Percentiles rank a stretch among this genome's conserved stretches.
phyloP scores from a whole-genome alignment of 2,329 filamentous ascomycete species.

The Monosporascus sp. region DNA sequence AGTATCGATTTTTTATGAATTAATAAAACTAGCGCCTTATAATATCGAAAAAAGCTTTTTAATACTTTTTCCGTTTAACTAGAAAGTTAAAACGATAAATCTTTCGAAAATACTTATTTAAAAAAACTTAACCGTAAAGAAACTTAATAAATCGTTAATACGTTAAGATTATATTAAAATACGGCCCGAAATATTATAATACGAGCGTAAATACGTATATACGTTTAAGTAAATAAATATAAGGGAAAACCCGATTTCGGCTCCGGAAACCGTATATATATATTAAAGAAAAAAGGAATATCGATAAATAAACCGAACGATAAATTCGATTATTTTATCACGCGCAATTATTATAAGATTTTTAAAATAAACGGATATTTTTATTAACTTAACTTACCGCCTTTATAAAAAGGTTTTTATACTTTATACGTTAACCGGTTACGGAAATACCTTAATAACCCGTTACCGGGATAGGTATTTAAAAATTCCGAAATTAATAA shows the following conservation, averaged over 20 bases:
- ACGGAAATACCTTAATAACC: neutral
- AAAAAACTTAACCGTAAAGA: neutral
- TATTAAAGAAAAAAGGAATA: neutral
- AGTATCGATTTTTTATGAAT: neutral
- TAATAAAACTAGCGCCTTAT: neutral
- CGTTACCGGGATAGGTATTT: neutral
- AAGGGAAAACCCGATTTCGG: neutral
- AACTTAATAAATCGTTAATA: neutral
- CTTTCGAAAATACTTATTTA: neutral
- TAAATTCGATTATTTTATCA: neutral
- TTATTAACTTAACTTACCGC: neutral
- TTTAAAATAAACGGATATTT: neutral
- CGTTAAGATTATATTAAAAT: neutral
- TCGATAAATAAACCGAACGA: neutral
- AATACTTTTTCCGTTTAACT: neutral
- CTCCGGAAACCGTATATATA: too few relatives aligned
- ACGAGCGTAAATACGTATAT: neutral
- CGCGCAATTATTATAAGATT: neutral
- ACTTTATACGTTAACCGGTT: neutral
- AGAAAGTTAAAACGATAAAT: neutral
- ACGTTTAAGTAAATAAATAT: too few relatives aligned
- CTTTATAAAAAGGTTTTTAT: neutral
- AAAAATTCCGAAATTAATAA: conserved; percentile 32
- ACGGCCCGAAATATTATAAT: neutral
- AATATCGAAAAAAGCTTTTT: neutral